Evolutionary conservation across 139 green algal genomes (phyloP), one percentile per base, ranked within the genome.

Genomic region (Parachlorella kessleri): DNA sequence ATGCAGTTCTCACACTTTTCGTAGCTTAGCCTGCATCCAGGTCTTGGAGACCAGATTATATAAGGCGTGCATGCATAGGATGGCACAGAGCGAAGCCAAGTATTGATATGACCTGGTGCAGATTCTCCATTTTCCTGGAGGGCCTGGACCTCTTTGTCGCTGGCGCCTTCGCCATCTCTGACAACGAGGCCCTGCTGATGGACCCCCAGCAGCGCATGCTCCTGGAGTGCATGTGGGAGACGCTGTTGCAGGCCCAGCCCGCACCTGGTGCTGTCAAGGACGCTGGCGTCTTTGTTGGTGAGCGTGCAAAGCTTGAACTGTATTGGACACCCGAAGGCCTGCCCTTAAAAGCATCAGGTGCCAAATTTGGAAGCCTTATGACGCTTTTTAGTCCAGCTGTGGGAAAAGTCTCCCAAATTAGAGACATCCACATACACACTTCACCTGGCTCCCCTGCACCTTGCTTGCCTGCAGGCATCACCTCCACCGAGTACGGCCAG

Each of bases 181-280:
- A 66, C 4, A 63, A 83, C 9, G 94, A 98, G 77, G 94, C 91
- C 1, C 28, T 84, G 59, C 85, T 96, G 4, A 95, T 98, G 87
- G 94, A 98, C 74, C 84, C 91, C 0, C 94, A 98, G 87, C 94
- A 98, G 81, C 80, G 94, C 26, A 77, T 97, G 76, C 85, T 98
- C 59, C 69, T 98, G 64, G 89, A 97, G 84, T 39, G 59, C 3
- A 40, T 86, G 1, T 54, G 64, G 24, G 81, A 88, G 48, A 71
- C 79, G 14, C 72, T 91, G 30, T 38, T 59, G n/a, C 70, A 70
- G 9, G 81, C 32, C 18, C 28, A n/a, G 30, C 7, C 70, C 35
- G 75, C 39, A 32, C 18, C 53, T 55, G 33, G 18, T 54, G 35
- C 65, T 26, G 65, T 74, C 33, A 69, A 10, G 8, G 66, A 42